Conservation (phyloP, 2,329 filamentous ascomycete species). For the Diaporthe sp. region DNA sequence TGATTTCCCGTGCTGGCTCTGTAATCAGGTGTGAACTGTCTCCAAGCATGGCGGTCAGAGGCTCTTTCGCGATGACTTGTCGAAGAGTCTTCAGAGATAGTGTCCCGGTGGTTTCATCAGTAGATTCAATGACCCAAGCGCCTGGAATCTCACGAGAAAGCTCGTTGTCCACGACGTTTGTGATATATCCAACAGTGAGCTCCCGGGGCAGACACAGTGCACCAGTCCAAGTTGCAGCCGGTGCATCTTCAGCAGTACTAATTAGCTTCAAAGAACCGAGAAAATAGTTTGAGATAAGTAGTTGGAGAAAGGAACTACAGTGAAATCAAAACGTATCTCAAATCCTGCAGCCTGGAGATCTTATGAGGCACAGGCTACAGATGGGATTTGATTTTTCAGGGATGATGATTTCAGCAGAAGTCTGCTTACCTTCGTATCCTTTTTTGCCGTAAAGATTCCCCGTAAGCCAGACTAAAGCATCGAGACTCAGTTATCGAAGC, state of each 20-base stretch:
- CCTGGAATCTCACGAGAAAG: constrained; percentile 51
- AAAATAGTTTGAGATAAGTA: background rate
- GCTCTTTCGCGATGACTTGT: constrained; percentile 54
- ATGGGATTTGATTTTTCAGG: no score
- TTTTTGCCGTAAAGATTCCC: constrained; percentile 55
- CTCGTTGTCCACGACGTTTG: constrained; percentile 55
- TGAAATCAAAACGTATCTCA: no score
- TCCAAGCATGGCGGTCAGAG: constrained; percentile 48
- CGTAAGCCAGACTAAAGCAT: constrained; percentile 52
- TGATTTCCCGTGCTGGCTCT: constrained; percentile 44
- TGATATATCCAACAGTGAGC: constrained; percentile 54
- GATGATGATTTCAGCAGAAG: background rate
- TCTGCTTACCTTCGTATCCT: constrained; percentile 44
- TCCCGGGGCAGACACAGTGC: constrained; percentile 57
- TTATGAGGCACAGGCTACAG: background rate
- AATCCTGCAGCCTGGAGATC: background rate
- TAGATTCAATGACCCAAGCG: constrained; percentile 51
- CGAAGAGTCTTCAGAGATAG: constrained; percentile 53
- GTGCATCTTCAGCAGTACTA: constrained; percentile 40
- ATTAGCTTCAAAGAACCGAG: background rate
- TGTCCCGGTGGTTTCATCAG: constrained; percentile 45
- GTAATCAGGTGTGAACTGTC: constrained; percentile 39
- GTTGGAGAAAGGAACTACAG: no score
- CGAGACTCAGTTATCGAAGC: background rate
- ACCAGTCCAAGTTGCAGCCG: constrained; percentile 59